Evolutionary conservation across 2,329 filamentous ascomycete genomes (phyloP), one percentile per base, ranked within the genome.

Genomic region (Arthrobotrys sphaeroides): DNA sequence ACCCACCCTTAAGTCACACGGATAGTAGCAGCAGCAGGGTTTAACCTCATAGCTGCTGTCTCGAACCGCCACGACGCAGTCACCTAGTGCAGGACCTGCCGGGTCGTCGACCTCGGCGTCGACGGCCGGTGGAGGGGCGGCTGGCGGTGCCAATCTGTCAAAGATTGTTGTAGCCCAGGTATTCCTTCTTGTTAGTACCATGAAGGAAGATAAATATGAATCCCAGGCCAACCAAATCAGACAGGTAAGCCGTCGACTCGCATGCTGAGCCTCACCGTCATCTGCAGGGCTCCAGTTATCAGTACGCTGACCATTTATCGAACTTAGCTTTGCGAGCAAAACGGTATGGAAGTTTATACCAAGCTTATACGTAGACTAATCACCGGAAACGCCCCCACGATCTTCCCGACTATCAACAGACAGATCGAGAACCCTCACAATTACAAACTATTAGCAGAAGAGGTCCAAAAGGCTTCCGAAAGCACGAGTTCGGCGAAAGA

Each of bases 321-420:
- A 55, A 36, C 77, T n/a, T 78, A 97, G 92, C 90, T 98, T 83
- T 91, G 98, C 85, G 90, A 97, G 88, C 94, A 94, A 81, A 90
- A 96, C 93, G 94, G 94, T 82, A 99, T 99, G 94, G 96, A 99
- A 87, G 93, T 97, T 82, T 97, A 94, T 83, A 90, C 92, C 76
- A 96, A 94, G 86, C 97, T 95, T 84, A 96, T 99, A 84, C 90
- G 93, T 83, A 92, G 94, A 84, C 87, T 98, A 82, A 89, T 99
- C 81, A 91, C 91, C 83, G 90, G 90, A 84, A 97, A 97, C 89
- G 93, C 94, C 80, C 86, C 90, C 78, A 90, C 95, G 81, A 95
- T 99, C 82, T 98, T 98, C 82, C 90, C 93, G 60, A 89, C 91
- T 77, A 86, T 90, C 65, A 91, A 88, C 80, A 88, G 93, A 83